Evolutionary conservation across 768 basidiomycete species (phyloP).

Genomic region (Cystofilobasidium macerans): DNA sequence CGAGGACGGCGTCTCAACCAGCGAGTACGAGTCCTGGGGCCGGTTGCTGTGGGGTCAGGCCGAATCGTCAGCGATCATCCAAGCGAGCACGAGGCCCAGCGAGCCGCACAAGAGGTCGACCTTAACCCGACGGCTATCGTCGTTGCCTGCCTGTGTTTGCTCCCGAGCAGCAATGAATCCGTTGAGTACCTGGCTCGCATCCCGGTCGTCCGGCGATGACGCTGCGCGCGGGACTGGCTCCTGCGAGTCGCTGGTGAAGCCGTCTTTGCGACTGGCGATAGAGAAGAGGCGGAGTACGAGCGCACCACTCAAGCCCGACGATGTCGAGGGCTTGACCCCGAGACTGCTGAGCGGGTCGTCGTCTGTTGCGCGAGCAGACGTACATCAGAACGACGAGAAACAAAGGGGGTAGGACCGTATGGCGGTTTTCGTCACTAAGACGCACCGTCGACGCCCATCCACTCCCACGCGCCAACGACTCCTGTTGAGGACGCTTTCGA

Average conservation of each 20-base stretch:
- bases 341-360: neutral
- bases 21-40: neutral
- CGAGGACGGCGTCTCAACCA: neutral
- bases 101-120: neutral
- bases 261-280: neutral
- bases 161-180: neutral
- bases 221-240: neutral
- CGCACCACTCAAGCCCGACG: neutral
- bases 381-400: too few species aligned
- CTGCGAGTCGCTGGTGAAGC: too few species aligned
- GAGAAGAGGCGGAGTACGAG: neutral
- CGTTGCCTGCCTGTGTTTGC: neutral
- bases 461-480: neutral
- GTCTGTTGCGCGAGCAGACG: neutral
- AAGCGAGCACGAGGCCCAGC: too few species aligned
- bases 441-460: neutral
- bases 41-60: neutral
- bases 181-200: neutral
- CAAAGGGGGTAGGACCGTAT: too few species aligned
- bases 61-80: too few species aligned
- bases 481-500: neutral
- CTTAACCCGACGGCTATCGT: neutral
- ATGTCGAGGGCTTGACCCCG: too few species aligned
- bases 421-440: too few species aligned
- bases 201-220: neutral